Conservation (phyloP, 176 grass and related monocot species). For the Oryza nivara region DNA sequence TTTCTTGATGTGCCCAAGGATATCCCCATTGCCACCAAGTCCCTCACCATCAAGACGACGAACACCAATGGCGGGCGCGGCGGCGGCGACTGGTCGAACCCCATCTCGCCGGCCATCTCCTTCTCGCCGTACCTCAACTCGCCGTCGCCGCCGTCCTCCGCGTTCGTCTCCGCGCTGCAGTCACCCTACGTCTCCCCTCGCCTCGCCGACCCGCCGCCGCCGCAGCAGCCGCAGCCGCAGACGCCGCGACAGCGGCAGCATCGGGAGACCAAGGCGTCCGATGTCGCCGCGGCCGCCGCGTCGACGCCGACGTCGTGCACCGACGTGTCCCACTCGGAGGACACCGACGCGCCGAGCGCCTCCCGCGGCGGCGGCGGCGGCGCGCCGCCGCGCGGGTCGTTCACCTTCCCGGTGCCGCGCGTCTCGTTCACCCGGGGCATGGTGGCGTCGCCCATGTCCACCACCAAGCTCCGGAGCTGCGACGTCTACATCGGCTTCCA, state of each 20-base stretch:
- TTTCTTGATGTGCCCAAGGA: slow-evolving; percentile 49
- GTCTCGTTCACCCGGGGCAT: slow-evolving; percentile 78
- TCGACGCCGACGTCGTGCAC: slow-evolving; percentile 57
- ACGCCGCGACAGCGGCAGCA: not conserved
- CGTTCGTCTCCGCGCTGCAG: slow-evolving; percentile 94
- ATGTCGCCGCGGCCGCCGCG: slow-evolving; percentile 28
- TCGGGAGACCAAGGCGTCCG: slow-evolving; percentile 17
- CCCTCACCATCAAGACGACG: slow-evolving; percentile 68
- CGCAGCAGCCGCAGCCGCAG: not conserved
- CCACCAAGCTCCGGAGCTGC: slow-evolving; percentile 82
- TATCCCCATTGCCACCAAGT: slow-evolving; percentile 56
- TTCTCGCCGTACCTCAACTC: slow-evolving; percentile 78
- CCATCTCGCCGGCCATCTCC: slow-evolving; percentile 72
- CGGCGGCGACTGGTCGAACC: slow-evolving; percentile 52
- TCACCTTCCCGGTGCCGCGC: slow-evolving; percentile 88
- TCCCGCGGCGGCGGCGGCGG: slow-evolving; percentile 58
- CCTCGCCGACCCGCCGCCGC: slow-evolving; percentile 41
- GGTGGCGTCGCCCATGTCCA: slow-evolving; percentile 65
- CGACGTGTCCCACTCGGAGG: slow-evolving; percentile 59
- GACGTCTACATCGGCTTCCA: slow-evolving; percentile 95
- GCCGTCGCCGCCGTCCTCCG: slow-evolving; percentile 88
- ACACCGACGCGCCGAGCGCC: slow-evolving; percentile 67
- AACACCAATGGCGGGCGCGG: slow-evolving; percentile 40
- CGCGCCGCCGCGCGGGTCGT: slow-evolving; percentile 61
- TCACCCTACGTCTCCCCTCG: slow-evolving; percentile 96